Conservation (phyloP, 1,284 basidiomycete species). For the Leccinum pachyderme region DNA sequence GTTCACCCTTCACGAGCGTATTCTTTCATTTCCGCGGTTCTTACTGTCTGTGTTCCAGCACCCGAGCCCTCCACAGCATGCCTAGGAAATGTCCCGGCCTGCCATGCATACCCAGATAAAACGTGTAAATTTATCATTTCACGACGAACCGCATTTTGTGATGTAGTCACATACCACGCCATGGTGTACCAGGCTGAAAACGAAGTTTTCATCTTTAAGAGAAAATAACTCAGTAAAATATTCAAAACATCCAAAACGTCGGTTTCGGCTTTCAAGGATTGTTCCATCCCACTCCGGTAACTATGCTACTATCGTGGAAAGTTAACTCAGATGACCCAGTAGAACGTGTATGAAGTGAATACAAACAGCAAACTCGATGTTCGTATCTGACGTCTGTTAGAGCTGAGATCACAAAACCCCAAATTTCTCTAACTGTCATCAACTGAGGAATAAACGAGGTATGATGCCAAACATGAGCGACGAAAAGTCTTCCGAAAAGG, state of each 20-base stretch:
- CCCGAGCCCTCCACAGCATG: neutral
- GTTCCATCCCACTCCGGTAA: neutral
- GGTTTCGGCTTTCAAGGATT: neutral
- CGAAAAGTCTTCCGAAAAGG: conserved; percentile 30
- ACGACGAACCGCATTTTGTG: neutral
- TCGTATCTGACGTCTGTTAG: neutral
- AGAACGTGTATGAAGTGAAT: neutral
- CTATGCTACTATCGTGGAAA: neutral
- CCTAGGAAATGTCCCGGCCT: neutral
- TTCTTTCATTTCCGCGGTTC: no score
- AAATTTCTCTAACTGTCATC: neutral
- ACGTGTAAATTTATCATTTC: neutral
- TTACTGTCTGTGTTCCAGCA: neutral
- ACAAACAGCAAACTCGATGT: neutral
- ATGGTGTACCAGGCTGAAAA: no score
- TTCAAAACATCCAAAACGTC: neutral
- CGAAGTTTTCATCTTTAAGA: neutral
- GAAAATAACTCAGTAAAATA: no score
- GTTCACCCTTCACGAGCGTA: neutral
- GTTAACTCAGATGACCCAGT: neutral
- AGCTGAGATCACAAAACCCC: no score
- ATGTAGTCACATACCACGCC: neutral
- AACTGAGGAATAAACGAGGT: neutral
- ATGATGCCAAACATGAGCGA: conserved; percentile 16
- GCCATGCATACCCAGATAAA: neutral